Percentiles rank a stretch among this genome's conserved stretches.
These are phyloP conservation scores for Scedosporium boydii DNA, from an alignment of 2,329 filamentous ascomycete species.

Conservation along the genomic window DNA sequence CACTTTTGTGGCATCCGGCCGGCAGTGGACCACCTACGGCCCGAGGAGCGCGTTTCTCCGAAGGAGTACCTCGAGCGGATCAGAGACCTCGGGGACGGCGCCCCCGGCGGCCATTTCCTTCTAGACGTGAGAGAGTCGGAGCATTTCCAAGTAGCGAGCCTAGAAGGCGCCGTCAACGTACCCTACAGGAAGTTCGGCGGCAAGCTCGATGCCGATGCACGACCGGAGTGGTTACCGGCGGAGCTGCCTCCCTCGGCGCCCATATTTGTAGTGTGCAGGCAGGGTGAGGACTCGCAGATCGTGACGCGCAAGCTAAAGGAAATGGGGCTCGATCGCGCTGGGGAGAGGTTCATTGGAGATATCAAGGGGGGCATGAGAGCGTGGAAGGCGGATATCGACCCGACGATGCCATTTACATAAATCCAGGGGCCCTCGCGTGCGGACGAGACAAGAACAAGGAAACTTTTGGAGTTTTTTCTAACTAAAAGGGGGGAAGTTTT, in stretches of 20 bases:
- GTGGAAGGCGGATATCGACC: conserved; percentile 62
- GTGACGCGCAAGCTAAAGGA: conserved; percentile 57
- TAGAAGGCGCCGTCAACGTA: conserved; percentile 68
- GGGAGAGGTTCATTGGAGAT: conserved; percentile 55
- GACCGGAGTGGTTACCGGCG: conserved; percentile 27
- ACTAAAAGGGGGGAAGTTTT: neutral
- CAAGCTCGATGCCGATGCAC: conserved; percentile 10
- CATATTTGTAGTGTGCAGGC: conserved; percentile 63
- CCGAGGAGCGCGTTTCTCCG: conserved; percentile 60
- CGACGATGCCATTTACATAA: conserved; percentile 42
- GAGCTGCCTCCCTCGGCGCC: conserved; percentile 33
- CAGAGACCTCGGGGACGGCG: neutral
- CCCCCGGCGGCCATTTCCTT: conserved; percentile 39
- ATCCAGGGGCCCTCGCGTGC: neutral
- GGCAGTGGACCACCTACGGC: conserved; percentile 45
- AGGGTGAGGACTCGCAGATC: conserved; percentile 72
- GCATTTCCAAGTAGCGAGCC: conserved; percentile 70
- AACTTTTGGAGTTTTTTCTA: neutral
- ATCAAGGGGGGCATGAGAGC: conserved; percentile 62
- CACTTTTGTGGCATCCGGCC: conserved; percentile 66
- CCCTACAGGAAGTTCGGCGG: conserved; percentile 48
- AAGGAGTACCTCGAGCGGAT: conserved; percentile 37
- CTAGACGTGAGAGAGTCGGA: conserved; percentile 79
- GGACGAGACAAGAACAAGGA: conserved; percentile 1
- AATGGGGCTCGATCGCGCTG: conserved; percentile 40